phyloP scores from a whole-genome alignment of 345 rosid species.

The Raphanus raphanistrum region DNA sequence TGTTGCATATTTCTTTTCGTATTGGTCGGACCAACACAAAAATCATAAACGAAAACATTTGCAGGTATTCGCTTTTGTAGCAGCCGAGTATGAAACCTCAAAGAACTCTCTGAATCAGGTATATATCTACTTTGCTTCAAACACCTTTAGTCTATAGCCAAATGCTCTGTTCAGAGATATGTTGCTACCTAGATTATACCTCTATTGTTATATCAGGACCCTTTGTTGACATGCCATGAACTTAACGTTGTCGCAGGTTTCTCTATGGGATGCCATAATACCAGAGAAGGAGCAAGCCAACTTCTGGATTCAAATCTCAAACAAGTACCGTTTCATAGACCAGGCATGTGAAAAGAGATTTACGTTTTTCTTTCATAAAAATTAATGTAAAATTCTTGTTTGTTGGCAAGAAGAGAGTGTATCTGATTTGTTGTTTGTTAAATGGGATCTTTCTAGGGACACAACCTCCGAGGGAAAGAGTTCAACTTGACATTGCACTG shows the following conservation, averaged over 20 bases:
- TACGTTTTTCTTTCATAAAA: no score
- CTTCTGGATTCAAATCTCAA: conserved; percentile 74
- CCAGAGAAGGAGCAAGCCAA: conserved; percentile 77
- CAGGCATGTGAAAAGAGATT: conserved; percentile 67
- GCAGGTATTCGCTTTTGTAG: conserved; percentile 85
- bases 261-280: conserved; percentile 96
- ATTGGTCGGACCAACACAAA: neutral
- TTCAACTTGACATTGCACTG: conserved; percentile 92
- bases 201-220: neutral
- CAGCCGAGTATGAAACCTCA: conserved; percentile 86
- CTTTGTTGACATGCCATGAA: conserved; percentile 1
- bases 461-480: conserved; percentile 75
- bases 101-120: conserved; percentile 89
- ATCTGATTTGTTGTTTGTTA: conserved; percentile 7
- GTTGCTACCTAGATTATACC: no score
- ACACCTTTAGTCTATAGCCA: no score
- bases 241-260: conserved; percentile 47
- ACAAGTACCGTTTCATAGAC: conserved; percentile 90
- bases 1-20: neutral
- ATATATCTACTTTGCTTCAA: conserved; percentile 11
- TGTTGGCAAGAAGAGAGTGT: neutral
- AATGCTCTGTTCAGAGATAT: conserved; percentile 4
- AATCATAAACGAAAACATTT: neutral
- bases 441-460: conserved; percentile 54
- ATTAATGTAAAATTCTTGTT: no score